Evolutionary conservation across 2,329 filamentous ascomycete species (phyloP).

Genomic region (Aspergillus quadrilineatus): DNA sequence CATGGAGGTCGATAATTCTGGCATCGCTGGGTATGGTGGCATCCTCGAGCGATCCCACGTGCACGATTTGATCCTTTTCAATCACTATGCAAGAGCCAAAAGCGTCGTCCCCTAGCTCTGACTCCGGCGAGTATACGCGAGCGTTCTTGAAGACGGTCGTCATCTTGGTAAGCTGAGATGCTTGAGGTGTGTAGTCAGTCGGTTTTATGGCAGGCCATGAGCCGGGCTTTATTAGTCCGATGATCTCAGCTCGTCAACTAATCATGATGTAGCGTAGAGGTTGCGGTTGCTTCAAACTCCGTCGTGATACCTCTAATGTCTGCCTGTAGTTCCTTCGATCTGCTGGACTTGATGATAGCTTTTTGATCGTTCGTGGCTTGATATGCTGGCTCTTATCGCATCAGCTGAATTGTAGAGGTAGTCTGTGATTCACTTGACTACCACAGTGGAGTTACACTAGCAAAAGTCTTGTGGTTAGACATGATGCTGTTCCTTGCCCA

Average conservation of each 20-base stretch:
- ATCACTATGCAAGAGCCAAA: constrained; percentile 34
- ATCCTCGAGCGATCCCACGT: constrained; percentile 36
- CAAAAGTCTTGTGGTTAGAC: too few species aligned
- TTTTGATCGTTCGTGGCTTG: background rate
- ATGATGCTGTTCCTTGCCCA: too few species aligned
- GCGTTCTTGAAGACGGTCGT: constrained; percentile 4
- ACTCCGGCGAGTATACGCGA: background rate
- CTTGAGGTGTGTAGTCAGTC: background rate
- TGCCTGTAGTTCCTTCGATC: too few species aligned
- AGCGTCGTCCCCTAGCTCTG: background rate
- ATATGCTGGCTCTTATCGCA: background rate
- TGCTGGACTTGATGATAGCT: too few species aligned
- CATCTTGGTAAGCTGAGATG: background rate
- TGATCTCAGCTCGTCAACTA: background rate
- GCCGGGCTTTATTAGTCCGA: background rate
- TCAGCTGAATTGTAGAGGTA: background rate
- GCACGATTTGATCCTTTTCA: constrained; percentile 39
- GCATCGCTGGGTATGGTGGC: constrained; percentile 23
- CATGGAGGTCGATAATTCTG: constrained; percentile 34
- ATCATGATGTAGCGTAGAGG: background rate
- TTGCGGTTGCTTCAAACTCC: too few species aligned
- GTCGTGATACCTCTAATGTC: too few species aligned
- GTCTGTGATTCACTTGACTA: background rate
- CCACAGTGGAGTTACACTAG: background rate
- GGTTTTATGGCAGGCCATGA: background rate